Evolutionary conservation across 768 basidiomycete genomes (phyloP), one percentile per base, ranked within the genome.

Genomic region (Lepiota brunneoincarnata): DNA sequence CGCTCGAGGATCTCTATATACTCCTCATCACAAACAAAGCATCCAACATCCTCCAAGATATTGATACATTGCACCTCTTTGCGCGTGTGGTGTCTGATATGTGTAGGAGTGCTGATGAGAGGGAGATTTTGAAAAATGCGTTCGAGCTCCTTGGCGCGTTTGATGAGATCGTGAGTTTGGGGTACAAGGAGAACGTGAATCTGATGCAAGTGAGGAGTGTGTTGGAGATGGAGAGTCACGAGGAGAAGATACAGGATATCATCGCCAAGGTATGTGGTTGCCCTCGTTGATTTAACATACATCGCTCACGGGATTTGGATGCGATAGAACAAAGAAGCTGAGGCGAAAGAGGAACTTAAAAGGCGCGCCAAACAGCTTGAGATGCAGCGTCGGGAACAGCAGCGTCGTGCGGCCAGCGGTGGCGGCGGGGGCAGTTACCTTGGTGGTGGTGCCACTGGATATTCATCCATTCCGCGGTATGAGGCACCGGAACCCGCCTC

Each of bases 291-390:
- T 40, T 45, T 17, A 18, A 1, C 51, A 43, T 50, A 45, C 35
- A 2, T 40, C 38, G 11, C 55, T 42, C 46, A 26, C 35, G 11
- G 57, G 11, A n/a, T 40, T 37, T 23, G 43, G 21, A 24, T 38
- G 45, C 21, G 49, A 12, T 59, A 95, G 89, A 98, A 99, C 77
- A 98, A 98, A 72, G 97, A 99, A 72, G 93, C 93, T 5, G 97
- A 99, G 64, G 97, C 96, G 2, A 99, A 99, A 68, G 97, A 99
- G 68, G 96, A 98, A 65, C 87, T 99, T 66, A 98, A 98, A 69
- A 86, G 97, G 37, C 88, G 96, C 26, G 95, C 97, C 0, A 97
- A 97, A 68, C 94, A 98, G 64, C 84, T 99, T 57, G 97, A 99
- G 70, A 91, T 97, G 86, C 97, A 98, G 66, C 85, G 96, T 38